These are phyloP conservation scores for Russula griseocarnosa DNA, from an alignment of 768 basidiomycete species.

Conservation along the genomic window DNA sequence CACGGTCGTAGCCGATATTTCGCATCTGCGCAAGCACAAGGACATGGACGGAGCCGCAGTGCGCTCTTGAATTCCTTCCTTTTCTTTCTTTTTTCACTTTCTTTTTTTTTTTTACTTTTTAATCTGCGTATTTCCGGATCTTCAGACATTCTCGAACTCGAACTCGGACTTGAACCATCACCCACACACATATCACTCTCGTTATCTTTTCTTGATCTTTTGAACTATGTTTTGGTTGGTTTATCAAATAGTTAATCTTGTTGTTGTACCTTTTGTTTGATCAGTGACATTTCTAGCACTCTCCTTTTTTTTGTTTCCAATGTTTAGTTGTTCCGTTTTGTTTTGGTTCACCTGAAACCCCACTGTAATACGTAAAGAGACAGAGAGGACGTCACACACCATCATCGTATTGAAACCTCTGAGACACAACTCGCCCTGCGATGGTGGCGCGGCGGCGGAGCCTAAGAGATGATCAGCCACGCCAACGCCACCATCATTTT, in stretches of 20 bases:
- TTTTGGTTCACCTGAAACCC: background rate
- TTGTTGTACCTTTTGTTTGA: constrained; percentile 5
- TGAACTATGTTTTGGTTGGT: background rate
- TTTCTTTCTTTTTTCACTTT: background rate
- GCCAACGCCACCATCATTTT: constrained; percentile 15
- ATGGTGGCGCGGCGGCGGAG: constrained; percentile 6
- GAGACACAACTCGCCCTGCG: background rate
- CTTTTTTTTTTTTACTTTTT: background rate
- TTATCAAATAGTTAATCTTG: background rate
- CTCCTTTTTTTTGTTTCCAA: background rate
- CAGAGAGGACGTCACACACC: background rate
- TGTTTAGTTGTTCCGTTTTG: background rate
- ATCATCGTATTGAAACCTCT: background rate
- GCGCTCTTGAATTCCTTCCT: constrained; percentile 10
- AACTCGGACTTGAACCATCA: no score
- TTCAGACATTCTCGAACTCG: background rate
- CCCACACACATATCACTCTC: no score
- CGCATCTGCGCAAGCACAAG: constrained; percentile 25
- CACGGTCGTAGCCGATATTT: constrained; percentile 27
- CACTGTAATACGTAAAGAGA: background rate
- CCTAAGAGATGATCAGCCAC: background rate
- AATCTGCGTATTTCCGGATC: background rate
- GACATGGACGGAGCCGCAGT: constrained; percentile 26
- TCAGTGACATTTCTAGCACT: constrained; percentile 7
- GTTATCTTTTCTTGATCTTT: background rate